phyloP scores from a whole-genome alignment of 805 yeast genomes.

The Starmera amethionina region DNA sequence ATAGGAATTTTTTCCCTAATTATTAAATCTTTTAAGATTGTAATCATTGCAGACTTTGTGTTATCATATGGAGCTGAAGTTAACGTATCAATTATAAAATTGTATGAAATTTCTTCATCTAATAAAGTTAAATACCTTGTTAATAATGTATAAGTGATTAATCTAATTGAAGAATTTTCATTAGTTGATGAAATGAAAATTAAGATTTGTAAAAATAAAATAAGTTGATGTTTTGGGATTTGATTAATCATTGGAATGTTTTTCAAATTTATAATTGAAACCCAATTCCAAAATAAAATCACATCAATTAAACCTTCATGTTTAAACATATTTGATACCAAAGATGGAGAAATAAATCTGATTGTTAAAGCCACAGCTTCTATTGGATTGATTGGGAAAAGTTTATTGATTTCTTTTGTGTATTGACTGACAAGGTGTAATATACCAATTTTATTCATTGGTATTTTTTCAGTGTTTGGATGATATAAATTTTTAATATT shows the following conservation, averaged over 20 bases:
- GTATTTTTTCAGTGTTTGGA: constrained; percentile 20
- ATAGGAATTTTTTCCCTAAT: constrained; percentile 19
- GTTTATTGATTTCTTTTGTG: constrained; percentile 6
- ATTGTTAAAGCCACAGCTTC: constrained; percentile 32
- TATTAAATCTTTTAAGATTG: constrained; percentile 61
- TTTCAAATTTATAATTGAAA: constrained; percentile 17
- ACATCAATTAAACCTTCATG: constrained; percentile 19
- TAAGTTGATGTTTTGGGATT: constrained; percentile 24
- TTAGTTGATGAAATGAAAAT: constrained; percentile 27
- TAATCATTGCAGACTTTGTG: constrained; percentile 49
- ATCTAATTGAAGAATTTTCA: constrained; percentile 27
- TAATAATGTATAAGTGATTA: constrained; percentile 47
- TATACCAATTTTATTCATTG: constrained; percentile 23
- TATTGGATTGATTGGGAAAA: constrained; percentile 9
- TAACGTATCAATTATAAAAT: constrained; percentile 55
- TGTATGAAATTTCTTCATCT: constrained; percentile 47
- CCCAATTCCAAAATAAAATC: constrained; percentile 28
- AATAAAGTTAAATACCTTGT: constrained; percentile 51
- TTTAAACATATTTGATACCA: constrained; percentile 15
- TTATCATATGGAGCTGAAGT: constrained; percentile 55
- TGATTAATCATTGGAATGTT: constrained; percentile 8
- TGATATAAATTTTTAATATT: constrained; percentile 18
- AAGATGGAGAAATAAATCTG: constrained; percentile 30
- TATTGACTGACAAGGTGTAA: constrained; percentile 19
- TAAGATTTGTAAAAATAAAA: constrained; percentile 31